Evolutionary conservation across 306 rosid species (phyloP).

Genomic region (Ziziphus jujuba): DNA sequence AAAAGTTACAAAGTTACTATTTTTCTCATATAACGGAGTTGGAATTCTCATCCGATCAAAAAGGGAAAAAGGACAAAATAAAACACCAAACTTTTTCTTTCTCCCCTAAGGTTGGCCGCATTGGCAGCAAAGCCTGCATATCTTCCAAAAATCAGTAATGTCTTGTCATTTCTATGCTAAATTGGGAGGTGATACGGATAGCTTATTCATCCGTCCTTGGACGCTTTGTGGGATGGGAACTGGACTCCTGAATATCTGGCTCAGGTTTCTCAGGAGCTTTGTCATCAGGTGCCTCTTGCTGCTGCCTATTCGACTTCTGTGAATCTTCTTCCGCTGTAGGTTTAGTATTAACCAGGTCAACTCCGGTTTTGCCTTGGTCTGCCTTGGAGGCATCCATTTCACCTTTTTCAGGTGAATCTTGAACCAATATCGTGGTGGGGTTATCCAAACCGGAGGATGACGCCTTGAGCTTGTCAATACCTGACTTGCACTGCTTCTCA

Average conservation of each 20-base stretch:
- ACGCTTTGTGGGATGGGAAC: slow-evolving; percentile 58
- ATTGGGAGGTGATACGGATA: slow-evolving; percentile 28
- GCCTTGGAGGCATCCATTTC: slow-evolving; percentile 50
- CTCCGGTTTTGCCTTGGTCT: slow-evolving; percentile 30
- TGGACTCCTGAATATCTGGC: slow-evolving; percentile 41
- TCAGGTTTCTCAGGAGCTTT: slow-evolving; percentile 35
- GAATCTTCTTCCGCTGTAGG: slow-evolving; percentile 31
- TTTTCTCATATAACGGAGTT: too few relatives aligned
- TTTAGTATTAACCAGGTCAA: slow-evolving; percentile 38
- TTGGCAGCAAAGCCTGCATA: slow-evolving; percentile 33
- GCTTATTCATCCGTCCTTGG: slow-evolving; percentile 51
- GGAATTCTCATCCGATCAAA: too few relatives aligned
- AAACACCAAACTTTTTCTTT: not conserved
- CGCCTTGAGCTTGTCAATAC: slow-evolving; percentile 34
- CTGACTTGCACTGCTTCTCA: slow-evolving; percentile 71
- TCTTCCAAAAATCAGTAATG: slow-evolving; percentile 32
- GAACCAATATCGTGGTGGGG: slow-evolving; percentile 40
- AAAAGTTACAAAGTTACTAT: too few relatives aligned
- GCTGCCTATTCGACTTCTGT: slow-evolving; percentile 32
- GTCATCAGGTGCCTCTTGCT: slow-evolving; percentile 37
- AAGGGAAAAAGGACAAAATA: slow-evolving; percentile 16
- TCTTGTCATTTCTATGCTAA: slow-evolving; percentile 37
- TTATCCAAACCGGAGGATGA: slow-evolving; percentile 39
- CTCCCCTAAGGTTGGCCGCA: slow-evolving; percentile 27
- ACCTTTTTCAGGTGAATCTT: slow-evolving; percentile 47